Percentiles rank a stretch among this genome's conserved stretches.
Conservation (phyloP, 192 early-diverging fungal species). For the Backusella morwellensis region DNA sequence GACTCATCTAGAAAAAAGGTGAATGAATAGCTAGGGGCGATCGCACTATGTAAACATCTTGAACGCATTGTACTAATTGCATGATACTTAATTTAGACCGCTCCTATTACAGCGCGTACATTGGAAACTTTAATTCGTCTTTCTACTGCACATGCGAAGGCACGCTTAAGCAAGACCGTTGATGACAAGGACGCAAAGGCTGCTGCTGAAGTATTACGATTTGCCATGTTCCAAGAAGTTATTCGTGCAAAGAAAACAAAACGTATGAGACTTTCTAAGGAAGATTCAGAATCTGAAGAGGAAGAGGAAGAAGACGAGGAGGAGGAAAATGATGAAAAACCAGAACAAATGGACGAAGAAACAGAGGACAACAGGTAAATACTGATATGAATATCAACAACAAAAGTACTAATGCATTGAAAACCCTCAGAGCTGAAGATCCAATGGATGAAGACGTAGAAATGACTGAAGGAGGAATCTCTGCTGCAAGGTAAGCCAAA, state of each 20-base stretch:
- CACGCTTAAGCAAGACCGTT: constrained; percentile 77
- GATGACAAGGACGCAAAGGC: constrained; percentile 83
- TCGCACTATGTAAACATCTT: not conserved
- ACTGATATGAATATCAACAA: not conserved
- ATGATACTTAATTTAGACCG: constrained; percentile 53
- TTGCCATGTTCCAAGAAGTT: constrained; percentile 92
- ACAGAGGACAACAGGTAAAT: not conserved
- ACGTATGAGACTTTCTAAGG: constrained; percentile 46
- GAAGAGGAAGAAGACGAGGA: constrained; percentile 32
- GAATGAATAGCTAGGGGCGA: not conserved
- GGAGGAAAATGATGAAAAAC: constrained; percentile 1
- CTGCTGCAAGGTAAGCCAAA: constrained; percentile 18
- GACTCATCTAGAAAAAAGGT: constrained; percentile 66
- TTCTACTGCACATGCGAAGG: constrained; percentile 95
- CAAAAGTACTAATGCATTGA: not conserved
- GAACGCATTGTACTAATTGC: not conserved
- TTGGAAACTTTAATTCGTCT: constrained; percentile 97
- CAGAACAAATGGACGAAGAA: constrained; percentile 23
- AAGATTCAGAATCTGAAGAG: constrained; percentile 44
- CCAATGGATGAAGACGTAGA: constrained; percentile 30
- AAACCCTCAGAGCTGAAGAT: not conserved
- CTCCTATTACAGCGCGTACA: constrained; percentile 98
- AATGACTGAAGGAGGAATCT: constrained; percentile 12
- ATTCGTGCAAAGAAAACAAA: constrained; percentile 48
- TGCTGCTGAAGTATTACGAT: constrained; percentile 79